Evolutionary conservation across 331 rosid species (phyloP), one percentile per base, ranked within the genome.

Genomic region (Quercus lobata): DNA sequence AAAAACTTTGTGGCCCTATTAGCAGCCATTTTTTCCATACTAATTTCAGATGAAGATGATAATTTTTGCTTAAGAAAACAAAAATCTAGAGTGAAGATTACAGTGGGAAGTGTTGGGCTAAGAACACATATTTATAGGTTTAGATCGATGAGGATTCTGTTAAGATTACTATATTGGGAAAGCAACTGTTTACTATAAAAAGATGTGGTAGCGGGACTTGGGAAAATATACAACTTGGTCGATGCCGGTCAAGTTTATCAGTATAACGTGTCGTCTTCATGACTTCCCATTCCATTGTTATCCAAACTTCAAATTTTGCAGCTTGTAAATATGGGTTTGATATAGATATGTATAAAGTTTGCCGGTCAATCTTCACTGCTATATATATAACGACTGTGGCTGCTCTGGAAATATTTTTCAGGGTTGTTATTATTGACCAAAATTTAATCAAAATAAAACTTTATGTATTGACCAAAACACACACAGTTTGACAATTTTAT

Each of bases 191-290:
- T 37, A 7, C 3, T 0, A 8, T 8, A 37, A 2, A 4, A 61
- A 24, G 35, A 25, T 5, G 5, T 5, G 18, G 35, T 11, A 11
- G 2, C 14, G 2, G 19, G 32, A 11, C 14, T 1, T 4, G 14
- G 35, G 7, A 61, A 14, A 61, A 1, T 27, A 14, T 17, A 37
- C 61, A 18, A n/a, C 35, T 72, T 29, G 29, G 17, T 11, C 8
- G 76, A 72, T 29, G 68, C 54, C 69, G 54, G 66, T 74, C 69
- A 56, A 74, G 35, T 44, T 73, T 46, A 69, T 69, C 55, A 24
- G 25, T 10, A 18, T n/a, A 35, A 63, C 35, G n/a, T 6, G 58
- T 55, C 58, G 19, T 55, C 58, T 34, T 34, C 35, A 34, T 5
- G 1, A 34, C 6, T 34, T 5, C 6, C 35, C 35, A 34, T 34